A percentile compares a stretch with the other conserved stretches of the same genome.
Evolutionary conservation across 768 basidiomycete genomes (phyloP).

Genomic region (Lentinula guzmanii): DNA sequence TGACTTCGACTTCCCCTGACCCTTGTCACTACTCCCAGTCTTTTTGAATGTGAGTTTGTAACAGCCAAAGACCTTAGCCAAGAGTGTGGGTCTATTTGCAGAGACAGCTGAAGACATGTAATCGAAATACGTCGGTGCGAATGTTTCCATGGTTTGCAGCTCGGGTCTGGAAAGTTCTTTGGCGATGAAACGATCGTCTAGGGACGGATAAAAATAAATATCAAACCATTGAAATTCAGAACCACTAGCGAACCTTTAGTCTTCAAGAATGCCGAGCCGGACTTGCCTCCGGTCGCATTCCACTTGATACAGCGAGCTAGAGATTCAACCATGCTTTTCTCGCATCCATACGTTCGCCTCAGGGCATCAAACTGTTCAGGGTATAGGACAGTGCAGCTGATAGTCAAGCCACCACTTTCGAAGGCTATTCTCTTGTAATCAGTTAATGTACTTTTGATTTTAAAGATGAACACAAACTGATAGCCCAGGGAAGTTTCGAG

Average conservation of each 20-base stretch:
- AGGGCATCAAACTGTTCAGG: constrained; percentile 96
- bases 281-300: constrained; percentile 94
- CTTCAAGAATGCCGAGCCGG: constrained; percentile 94
- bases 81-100: constrained; percentile 82
- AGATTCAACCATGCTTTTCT: constrained; percentile 90
- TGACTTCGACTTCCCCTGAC: constrained; percentile 61
- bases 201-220: background rate
- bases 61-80: constrained; percentile 96
- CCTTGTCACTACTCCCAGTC: constrained; percentile 57
- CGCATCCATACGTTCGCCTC: constrained; percentile 88
- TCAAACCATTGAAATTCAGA: background rate
- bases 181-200: constrained; percentile 97
- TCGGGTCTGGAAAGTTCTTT: constrained; percentile 92
- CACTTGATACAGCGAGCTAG: constrained; percentile 93
- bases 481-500: constrained; percentile 76
- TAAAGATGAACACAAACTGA: constrained; percentile 45
- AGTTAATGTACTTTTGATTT: background rate
- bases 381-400: constrained; percentile 91
- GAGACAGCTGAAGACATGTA: constrained; percentile 95
- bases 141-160: constrained; percentile 91
- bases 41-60: constrained; percentile 92
- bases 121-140: constrained; percentile 96
- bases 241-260: constrained; percentile 61
- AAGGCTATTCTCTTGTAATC: constrained; percentile 49
- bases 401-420: constrained; percentile 83